phyloP scores from a whole-genome alignment of 345 rosid species.

The Hibiscus tridactylites region DNA sequence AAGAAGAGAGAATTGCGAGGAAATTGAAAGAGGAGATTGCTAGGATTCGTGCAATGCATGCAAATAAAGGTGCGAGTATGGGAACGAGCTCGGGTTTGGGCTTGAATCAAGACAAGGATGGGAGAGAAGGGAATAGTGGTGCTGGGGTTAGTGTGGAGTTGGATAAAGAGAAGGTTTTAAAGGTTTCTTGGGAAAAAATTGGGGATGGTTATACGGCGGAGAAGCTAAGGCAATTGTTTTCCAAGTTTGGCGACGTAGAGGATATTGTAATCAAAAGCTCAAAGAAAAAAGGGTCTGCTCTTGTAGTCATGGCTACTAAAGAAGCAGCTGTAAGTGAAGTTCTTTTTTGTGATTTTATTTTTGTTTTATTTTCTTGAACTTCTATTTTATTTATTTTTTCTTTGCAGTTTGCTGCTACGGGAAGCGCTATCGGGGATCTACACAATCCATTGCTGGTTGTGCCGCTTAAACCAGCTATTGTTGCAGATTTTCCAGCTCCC shows the following conservation, averaged over 20 bases:
- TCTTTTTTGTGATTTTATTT: not conserved
- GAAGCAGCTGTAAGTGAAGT: constrained; percentile 66
- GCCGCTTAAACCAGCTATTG: constrained; percentile 51
- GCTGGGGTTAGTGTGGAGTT: constrained; percentile 23
- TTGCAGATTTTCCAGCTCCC: constrained; percentile 28
- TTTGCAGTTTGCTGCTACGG: constrained; percentile 61
- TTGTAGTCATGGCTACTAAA: constrained; percentile 68
- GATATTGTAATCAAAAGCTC: constrained; percentile 66
- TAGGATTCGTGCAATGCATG: constrained; percentile 58
- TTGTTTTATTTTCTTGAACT: not conserved
- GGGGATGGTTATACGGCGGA: constrained; percentile 59
- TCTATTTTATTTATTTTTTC: not conserved
- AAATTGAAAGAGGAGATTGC: constrained; percentile 69
- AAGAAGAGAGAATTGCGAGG: constrained; percentile 63
- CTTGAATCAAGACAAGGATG: constrained; percentile 20
- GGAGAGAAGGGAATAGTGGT: not conserved
- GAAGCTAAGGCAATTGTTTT: constrained; percentile 57
- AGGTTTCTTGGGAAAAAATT: constrained; percentile 66
- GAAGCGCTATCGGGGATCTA: constrained; percentile 49
- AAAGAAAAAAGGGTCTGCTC: constrained; percentile 72
- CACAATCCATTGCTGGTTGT: constrained; percentile 72
- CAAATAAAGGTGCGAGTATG: constrained; percentile 30
- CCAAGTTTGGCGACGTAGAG: constrained; percentile 71
- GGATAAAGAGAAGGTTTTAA: constrained; percentile 63
- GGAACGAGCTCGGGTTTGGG: constrained; percentile 9